Conservation (phyloP, 768 basidiomycete species). For the Symmetrospora coprosmae region DNA sequence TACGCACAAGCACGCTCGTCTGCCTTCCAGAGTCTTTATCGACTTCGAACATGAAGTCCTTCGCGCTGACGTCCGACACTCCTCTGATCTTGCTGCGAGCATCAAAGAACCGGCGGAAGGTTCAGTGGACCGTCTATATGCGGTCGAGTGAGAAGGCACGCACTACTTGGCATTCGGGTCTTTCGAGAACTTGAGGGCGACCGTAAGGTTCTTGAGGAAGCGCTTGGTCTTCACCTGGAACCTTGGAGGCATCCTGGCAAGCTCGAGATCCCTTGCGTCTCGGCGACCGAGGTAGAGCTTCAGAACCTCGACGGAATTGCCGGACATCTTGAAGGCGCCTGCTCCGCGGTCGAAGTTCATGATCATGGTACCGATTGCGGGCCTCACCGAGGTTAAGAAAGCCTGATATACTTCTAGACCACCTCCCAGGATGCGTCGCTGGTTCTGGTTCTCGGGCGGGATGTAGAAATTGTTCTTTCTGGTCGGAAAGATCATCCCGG, state of each 20-base stretch:
- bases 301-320: neutral
- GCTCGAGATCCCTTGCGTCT: neutral
- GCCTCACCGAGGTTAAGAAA: neutral
- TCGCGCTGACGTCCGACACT: neutral
- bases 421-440: neutral
- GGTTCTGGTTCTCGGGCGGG: neutral
- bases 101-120: neutral
- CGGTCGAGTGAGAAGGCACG: no score
- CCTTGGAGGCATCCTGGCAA: neutral
- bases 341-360: slow-evolving; percentile 12
- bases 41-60: slow-evolving; percentile 5
- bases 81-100: neutral
- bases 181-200: neutral
- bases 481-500: neutral
- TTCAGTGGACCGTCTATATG: no score
- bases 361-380: neutral
- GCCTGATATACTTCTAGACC: neutral
- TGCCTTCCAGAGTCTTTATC: neutral
- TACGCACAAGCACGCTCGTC: neutral
- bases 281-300: neutral
- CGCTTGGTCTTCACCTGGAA: neutral
- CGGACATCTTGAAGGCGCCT: neutral
- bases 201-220: neutral
- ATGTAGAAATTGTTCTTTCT: neutral
- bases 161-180: neutral